Conservation (phyloP, 805 yeast species). For the Kurtzmaniella fragi region DNA sequence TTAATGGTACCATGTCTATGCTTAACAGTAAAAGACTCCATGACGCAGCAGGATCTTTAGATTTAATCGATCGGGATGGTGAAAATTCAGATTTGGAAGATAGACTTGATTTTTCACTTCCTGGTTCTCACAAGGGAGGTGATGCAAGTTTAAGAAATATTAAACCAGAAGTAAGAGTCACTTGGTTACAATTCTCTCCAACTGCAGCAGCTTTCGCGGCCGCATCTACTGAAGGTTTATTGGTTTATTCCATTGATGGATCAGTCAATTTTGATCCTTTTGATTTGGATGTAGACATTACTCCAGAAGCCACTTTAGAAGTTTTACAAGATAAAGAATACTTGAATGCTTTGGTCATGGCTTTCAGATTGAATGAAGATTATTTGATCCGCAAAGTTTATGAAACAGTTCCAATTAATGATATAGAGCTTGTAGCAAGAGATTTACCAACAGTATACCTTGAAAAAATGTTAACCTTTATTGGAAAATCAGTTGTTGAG, state of each 20-base stretch:
- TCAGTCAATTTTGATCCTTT: slow-evolving; percentile 83
- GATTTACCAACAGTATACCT: slow-evolving; percentile 77
- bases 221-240: slow-evolving; percentile 90
- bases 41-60: slow-evolving; percentile 72
- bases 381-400: slow-evolving; percentile 68
- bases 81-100: slow-evolving; percentile 85
- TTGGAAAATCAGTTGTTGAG: slow-evolving; percentile 62
- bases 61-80: slow-evolving; percentile 77
- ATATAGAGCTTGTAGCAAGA: slow-evolving; percentile 60
- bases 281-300: slow-evolving; percentile 87
- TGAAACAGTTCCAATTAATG: slow-evolving; percentile 67
- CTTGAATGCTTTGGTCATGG: slow-evolving; percentile 80
- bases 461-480: slow-evolving; percentile 58
- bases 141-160: slow-evolving; percentile 73
- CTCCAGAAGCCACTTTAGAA: slow-evolving; percentile 70
- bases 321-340: slow-evolving; percentile 57
- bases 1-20: slow-evolving; percentile 79
- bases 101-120: slow-evolving; percentile 66
- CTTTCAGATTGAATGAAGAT: slow-evolving; percentile 84
- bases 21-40: slow-evolving; percentile 81
- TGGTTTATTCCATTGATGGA: slow-evolving; percentile 76
- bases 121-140: slow-evolving; percentile 78
- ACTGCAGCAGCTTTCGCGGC: slow-evolving; percentile 89
- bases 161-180: slow-evolving; percentile 80
- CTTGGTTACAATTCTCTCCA: slow-evolving; percentile 79